These are phyloP conservation scores for Mycena indigotica DNA, from an alignment of 768 basidiomycete species.

Conservation along the genomic window DNA sequence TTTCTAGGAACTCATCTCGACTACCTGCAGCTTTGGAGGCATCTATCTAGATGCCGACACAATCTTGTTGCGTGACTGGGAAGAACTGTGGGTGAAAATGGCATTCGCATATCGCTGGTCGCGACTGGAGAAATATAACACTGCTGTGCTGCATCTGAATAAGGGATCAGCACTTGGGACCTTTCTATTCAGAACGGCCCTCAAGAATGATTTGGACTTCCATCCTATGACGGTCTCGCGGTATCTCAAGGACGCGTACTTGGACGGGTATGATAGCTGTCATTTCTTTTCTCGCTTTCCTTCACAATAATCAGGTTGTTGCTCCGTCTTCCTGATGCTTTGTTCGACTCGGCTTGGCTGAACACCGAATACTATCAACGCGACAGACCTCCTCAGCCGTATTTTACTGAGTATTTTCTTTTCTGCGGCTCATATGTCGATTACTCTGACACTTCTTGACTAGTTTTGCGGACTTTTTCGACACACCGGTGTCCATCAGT, in stretches of 20 bases:
- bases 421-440: background rate
- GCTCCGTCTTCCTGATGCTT: slow-evolving; percentile 87
- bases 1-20: background rate
- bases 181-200: slow-evolving; percentile 90
- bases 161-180: slow-evolving; percentile 89
- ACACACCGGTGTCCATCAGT: slow-evolving; percentile 69
- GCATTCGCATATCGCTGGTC: slow-evolving; percentile 98
- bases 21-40: slow-evolving; percentile 65
- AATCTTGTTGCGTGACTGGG: slow-evolving; percentile 95
- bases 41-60: slow-evolving; percentile 98
- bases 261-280: slow-evolving; percentile 52
- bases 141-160: slow-evolving; percentile 92
- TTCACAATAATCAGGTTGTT: slow-evolving; percentile 45
- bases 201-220: slow-evolving; percentile 94
- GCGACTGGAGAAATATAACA: slow-evolving; percentile 90
- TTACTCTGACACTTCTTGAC: background rate
- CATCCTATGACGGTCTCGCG: slow-evolving; percentile 94
- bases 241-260: slow-evolving; percentile 86
- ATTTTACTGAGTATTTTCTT: slow-evolving; percentile 74
- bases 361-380: slow-evolving; percentile 91
- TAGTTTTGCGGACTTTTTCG: slow-evolving; percentile 89
- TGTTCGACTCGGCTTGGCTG: slow-evolving; percentile 97
- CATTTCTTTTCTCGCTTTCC: background rate
- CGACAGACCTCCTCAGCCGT: slow-evolving; percentile 92
- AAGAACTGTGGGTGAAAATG: slow-evolving; percentile 95